Conservation (phyloP, 129 eudicot species). For the Heracleum sosnowskyi region DNA sequence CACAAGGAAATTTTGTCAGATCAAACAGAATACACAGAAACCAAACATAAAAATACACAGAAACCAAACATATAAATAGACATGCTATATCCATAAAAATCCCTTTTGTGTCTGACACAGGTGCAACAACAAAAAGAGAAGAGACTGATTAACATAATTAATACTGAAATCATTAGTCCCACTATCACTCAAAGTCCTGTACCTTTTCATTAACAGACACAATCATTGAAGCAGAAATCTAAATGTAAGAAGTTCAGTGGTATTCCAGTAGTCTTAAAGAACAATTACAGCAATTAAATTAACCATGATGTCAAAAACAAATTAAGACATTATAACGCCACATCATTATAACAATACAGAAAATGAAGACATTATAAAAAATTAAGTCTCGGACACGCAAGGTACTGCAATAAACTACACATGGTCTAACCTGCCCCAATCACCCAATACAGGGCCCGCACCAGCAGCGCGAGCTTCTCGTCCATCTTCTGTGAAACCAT, state of each 20-base stretch:
- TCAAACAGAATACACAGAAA: too few species aligned
- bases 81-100: too few species aligned
- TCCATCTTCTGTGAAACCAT: too few species aligned
- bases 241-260: background rate
- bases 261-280: background rate
- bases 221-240: background rate
- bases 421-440: conserved; percentile 76
- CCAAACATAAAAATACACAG: too few species aligned
- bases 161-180: background rate
- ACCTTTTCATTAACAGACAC: background rate
- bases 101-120: too few species aligned
- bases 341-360: background rate
- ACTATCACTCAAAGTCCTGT: background rate
- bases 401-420: background rate
- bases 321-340: too few species aligned
- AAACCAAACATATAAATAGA: too few species aligned
- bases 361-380: background rate
- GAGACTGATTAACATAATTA: too few species aligned
- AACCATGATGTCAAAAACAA: background rate
- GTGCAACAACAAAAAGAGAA: too few species aligned
- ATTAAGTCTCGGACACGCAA: background rate
- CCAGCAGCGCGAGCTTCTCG: too few species aligned
- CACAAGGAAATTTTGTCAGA: too few species aligned
- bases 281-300: background rate
- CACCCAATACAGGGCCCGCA: too few species aligned